phyloP scores from a whole-genome alignment of 1,284 basidiomycete species.

The Austroboletus novae-zelandiae region DNA sequence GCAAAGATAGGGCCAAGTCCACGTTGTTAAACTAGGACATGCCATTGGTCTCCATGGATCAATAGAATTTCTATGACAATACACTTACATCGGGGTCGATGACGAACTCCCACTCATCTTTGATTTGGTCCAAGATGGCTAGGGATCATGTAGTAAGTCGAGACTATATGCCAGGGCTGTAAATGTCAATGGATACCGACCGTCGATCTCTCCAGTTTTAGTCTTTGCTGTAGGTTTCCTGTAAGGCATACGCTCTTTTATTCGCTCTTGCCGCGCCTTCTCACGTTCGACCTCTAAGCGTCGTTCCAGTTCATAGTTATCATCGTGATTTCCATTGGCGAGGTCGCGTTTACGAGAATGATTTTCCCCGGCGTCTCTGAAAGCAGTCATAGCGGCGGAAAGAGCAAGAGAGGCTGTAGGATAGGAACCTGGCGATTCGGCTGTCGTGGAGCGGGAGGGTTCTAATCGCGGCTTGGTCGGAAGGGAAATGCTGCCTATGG shows the following conservation, averaged over 20 bases:
- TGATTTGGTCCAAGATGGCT: conserved; percentile 85
- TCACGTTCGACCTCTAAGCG: conserved; percentile 59
- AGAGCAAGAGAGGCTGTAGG: conserved; percentile 46
- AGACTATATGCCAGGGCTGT: background rate
- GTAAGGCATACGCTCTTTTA: conserved; percentile 63
- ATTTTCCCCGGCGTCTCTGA: conserved; percentile 55
- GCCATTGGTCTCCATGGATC: background rate
- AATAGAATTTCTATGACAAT: background rate
- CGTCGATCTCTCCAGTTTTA: conserved; percentile 72
- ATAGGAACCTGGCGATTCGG: conserved; percentile 32
- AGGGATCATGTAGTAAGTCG: conserved; percentile 7
- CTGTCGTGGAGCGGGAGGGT: conserved; percentile 34
- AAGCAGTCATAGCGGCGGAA: conserved; percentile 60
- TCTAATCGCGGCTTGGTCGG: conserved; percentile 32
- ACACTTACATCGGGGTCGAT: conserved; percentile 75
- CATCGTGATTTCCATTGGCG: conserved; percentile 49
- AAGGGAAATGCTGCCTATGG: conserved; percentile 29
- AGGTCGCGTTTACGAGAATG: conserved; percentile 50
- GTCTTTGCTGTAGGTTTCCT: conserved; percentile 51
- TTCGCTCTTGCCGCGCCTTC: conserved; percentile 57
- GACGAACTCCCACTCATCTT: conserved; percentile 88
- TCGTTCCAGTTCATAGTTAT: conserved; percentile 51
- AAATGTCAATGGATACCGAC: conserved; percentile 39
- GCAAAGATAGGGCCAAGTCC: conserved; percentile 82
- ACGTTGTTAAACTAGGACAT: conserved; percentile 81